These are phyloP conservation scores for Amanita polypyramis DNA, from an alignment of 768 basidiomycete genomes.

Conservation along the genomic window DNA sequence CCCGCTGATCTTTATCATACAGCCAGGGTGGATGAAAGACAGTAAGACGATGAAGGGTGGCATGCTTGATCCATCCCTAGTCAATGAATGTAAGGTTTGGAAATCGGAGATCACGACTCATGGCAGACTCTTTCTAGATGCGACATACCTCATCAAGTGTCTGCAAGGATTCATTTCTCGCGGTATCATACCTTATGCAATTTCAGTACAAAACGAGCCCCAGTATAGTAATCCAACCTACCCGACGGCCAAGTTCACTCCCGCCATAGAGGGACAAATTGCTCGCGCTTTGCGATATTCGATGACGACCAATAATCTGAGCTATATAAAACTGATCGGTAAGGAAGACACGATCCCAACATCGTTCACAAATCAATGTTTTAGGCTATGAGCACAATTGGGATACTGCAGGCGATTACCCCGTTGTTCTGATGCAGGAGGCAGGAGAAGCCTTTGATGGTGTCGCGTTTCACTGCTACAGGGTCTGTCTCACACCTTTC, in stretches of 20 bases:
- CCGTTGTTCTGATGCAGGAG: slow-evolving; percentile 51
- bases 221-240: slow-evolving; percentile 55
- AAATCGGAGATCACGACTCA: neutral
- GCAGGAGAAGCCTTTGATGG: slow-evolving; percentile 48
- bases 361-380: neutral
- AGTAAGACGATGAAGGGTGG: slow-evolving; percentile 61
- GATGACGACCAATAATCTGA: slow-evolving; percentile 55
- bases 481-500: slow-evolving; percentile 13
- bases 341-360: neutral
- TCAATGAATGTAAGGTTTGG: slow-evolving; percentile 32
- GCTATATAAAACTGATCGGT: slow-evolving; percentile 53
- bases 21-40: slow-evolving; percentile 78
- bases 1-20: slow-evolving; percentile 9
- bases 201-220: slow-evolving; percentile 53
- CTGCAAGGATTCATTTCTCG: slow-evolving; percentile 57
- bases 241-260: slow-evolving; percentile 48
- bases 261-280: slow-evolving; percentile 46
- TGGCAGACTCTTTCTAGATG: slow-evolving; percentile 31
- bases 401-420: slow-evolving; percentile 53
- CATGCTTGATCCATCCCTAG: slow-evolving; percentile 37
- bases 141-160: slow-evolving; percentile 60
- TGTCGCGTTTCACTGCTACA: slow-evolving; percentile 67
- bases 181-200: slow-evolving; percentile 52
- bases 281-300: slow-evolving; percentile 43
- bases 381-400: slow-evolving; percentile 57